These are phyloP conservation scores for Ustilago xerochloae DNA, from an alignment of 1,284 basidiomycete species.

Conservation along the genomic window DNA sequence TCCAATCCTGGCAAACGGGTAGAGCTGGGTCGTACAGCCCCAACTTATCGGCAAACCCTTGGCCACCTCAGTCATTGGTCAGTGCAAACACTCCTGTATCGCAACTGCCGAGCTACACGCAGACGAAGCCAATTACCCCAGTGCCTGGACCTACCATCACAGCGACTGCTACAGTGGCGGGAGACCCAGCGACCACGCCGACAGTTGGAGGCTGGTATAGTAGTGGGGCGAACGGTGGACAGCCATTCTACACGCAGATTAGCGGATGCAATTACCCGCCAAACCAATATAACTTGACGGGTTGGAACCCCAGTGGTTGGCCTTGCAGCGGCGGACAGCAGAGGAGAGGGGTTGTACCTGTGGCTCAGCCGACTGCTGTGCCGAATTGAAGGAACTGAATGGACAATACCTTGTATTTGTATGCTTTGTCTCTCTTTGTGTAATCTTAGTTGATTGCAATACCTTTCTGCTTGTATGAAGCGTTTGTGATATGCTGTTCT, in stretches of 20 bases:
- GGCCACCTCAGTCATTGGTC: constrained; percentile 47
- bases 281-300: constrained; percentile 39
- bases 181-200: constrained; percentile 30
- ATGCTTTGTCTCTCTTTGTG: background rate
- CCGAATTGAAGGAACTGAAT: background rate
- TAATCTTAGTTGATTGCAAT: background rate
- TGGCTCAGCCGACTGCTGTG: constrained; percentile 9
- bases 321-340: constrained; percentile 38
- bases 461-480: background rate
- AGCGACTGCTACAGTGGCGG: constrained; percentile 24
- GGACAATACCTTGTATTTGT: background rate
- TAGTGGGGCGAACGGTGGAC: constrained; percentile 21
- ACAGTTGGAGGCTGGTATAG: constrained; percentile 42
- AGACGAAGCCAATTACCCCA: constrained; percentile 32
- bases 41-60: constrained; percentile 27
- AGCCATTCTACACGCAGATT: constrained; percentile 45
- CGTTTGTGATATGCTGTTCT: too few species aligned
- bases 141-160: constrained; percentile 40
- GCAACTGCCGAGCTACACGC: constrained; percentile 48
- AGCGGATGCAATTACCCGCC: constrained; percentile 48
- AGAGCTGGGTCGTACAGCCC: constrained; percentile 35
- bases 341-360: constrained; percentile 4
- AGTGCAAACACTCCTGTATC: constrained; percentile 33
- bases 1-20: constrained; percentile 53
- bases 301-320: constrained; percentile 32